Percentiles rank a stretch among this genome's conserved stretches.
phyloP scores from a whole-genome alignment of 2,329 filamentous ascomycete genomes.

The Tolypocladium tropicale region DNA sequence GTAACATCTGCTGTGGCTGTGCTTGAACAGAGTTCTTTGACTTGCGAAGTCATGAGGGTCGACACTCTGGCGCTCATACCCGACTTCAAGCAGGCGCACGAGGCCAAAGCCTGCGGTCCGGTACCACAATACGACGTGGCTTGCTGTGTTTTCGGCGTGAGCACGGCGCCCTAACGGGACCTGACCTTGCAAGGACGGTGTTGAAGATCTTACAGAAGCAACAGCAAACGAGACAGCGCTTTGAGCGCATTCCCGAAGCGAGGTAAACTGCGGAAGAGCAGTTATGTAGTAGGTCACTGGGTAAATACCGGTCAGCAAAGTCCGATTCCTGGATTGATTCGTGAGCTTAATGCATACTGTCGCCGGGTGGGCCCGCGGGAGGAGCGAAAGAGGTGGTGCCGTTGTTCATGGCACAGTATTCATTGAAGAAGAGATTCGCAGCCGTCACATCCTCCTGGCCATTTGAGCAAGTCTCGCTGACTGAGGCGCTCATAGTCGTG shows the following conservation, averaged over 20 bases:
- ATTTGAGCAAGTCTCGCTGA: constrained; percentile 34
- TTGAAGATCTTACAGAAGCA: constrained; percentile 21
- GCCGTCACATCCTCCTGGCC: constrained; percentile 32
- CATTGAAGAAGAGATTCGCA: constrained; percentile 38
- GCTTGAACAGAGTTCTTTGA: constrained; percentile 33
- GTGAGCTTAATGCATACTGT: constrained; percentile 28
- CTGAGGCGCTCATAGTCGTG: constrained; percentile 29
- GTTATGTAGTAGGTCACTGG: constrained; percentile 45
- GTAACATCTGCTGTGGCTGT: constrained; percentile 32
- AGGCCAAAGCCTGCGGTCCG: constrained; percentile 38
- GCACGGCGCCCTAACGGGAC: constrained; percentile 6
- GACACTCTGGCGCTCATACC: constrained; percentile 32
- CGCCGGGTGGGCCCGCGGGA: constrained; percentile 35
- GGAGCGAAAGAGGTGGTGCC: constrained; percentile 39
- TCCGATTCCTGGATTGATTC: too few relatives aligned
- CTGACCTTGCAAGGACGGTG: background rate
- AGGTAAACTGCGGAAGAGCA: constrained; percentile 34
- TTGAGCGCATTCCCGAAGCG: constrained; percentile 34
- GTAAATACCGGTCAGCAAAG: background rate
- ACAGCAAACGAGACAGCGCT: constrained; percentile 31
- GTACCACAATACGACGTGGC: constrained; percentile 28
- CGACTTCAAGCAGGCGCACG: constrained; percentile 40
- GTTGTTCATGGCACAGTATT: constrained; percentile 39
- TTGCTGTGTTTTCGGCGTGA: constrained; percentile 11
- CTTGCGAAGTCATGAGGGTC: constrained; percentile 30